phyloP scores from a whole-genome alignment of 805 yeast species.

The Nakazawaea ernobii region DNA sequence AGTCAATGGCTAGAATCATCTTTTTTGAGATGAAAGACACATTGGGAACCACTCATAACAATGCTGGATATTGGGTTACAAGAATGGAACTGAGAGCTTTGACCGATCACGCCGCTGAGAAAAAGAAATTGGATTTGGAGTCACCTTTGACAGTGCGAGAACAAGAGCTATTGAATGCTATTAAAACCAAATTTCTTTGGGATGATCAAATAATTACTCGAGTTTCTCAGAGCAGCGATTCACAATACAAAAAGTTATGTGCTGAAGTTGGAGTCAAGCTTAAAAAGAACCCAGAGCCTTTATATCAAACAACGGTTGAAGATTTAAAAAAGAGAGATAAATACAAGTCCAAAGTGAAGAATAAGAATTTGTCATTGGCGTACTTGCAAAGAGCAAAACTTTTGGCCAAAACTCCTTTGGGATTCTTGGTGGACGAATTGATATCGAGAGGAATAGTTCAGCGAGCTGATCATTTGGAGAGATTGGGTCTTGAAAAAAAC shows the following conservation, averaged over 20 bases:
- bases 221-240: not conserved
- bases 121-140: constrained; percentile 10
- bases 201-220: not conserved
- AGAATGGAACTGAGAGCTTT: constrained; percentile 25
- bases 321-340: not conserved
- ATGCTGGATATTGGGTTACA: constrained; percentile 13
- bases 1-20: constrained; percentile 14
- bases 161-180: not conserved
- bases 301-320: not conserved
- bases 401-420: constrained; percentile 2
- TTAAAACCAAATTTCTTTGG: constrained; percentile 2
- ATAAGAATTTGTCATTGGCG: not conserved
- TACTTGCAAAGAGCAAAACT: constrained; percentile 3
- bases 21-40: constrained; percentile 9
- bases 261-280: not conserved
- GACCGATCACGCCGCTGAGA: constrained; percentile 21
- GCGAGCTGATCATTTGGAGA: not conserved
- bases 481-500: not conserved
- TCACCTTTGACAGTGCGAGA: constrained; percentile 12
- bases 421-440: constrained; percentile 4
- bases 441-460: not conserved
- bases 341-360: not conserved
- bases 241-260: not conserved
- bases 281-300: not conserved
- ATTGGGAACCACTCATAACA: constrained; percentile 6